These are phyloP conservation scores for Pyrenochaeta sp. DNA, from an alignment of 2,329 filamentous ascomycete genomes.

Conservation along the genomic window DNA sequence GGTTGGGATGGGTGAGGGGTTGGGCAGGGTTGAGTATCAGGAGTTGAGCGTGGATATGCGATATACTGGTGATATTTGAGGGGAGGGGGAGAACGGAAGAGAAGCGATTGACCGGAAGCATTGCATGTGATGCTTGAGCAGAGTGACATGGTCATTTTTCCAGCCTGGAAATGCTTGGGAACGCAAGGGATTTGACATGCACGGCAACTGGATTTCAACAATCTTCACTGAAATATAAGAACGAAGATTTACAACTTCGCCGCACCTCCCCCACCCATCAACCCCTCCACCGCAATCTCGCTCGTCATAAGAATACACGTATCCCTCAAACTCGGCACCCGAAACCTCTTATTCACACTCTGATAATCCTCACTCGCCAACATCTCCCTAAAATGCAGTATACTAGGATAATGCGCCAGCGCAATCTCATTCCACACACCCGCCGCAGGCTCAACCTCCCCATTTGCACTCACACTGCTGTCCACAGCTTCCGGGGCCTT, in stretches of 20 bases:
- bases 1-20: too few relatives aligned
- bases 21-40: too few relatives aligned
- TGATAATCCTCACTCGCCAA: conserved; percentile 65
- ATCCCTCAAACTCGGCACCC: conserved; percentile 61
- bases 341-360: conserved; percentile 61
- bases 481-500: conserved; percentile 20
- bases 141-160: too few relatives aligned
- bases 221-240: too few relatives aligned
- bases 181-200: too few relatives aligned
- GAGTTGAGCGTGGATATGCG: too few relatives aligned
- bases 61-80: too few relatives aligned
- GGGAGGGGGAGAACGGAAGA: too few relatives aligned
- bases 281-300: conserved; percentile 52
- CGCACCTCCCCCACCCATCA: conserved; percentile 6
- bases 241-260: conserved; percentile 23
- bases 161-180: too few relatives aligned
- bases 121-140: too few relatives aligned
- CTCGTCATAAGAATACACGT: conserved; percentile 63
- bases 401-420: conserved; percentile 69
- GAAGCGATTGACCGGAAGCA: too few relatives aligned
- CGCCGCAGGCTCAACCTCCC: conserved; percentile 17
- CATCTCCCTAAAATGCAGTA: conserved; percentile 69
- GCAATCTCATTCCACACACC: conserved; percentile 68
- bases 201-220: too few relatives aligned
- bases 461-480: conserved; percentile 1